Base-by-base conservation (phyloP, 768 basidiomycete species). In the Boletus reticulatus region DNA sequence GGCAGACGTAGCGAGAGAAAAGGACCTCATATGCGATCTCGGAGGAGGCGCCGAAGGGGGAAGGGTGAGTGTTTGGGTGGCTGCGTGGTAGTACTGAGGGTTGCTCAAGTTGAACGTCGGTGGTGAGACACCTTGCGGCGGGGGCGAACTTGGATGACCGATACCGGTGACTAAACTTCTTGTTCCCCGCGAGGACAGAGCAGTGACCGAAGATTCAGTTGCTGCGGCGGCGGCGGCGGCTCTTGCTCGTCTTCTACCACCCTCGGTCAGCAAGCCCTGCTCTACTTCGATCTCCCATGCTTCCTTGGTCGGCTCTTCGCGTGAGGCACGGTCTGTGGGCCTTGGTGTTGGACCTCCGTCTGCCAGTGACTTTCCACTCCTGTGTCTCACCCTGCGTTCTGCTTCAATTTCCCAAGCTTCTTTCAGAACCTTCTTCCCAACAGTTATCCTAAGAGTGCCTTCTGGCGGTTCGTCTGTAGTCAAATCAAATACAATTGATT, bases 231-330 rank as follows among this genome's bases (percentile, higher is more conserved):
- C 61, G 0, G 57, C 65, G 1, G 50, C 57, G 14, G 84, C 86
- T 55, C 84, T 75, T 20, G 84, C 84, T 19, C 87, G 79, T 36
- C 88, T 75, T 60, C 79, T 81, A 17, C 84, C 88, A 19, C 88
- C 90, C 62, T 91, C 91, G 0, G 88, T 88, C 31, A 87, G 65
- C 46, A 91, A 66, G 1, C 88, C 88, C 56, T 84, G 84, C 63
- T 91, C 88, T 1, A 86, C 87, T 56, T 89, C 88, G 31, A 88
- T 77, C 60, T 92, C 90, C 89, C 89, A 91, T n/a, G 77, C 67
- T 63, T 91, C 90, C 63, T 88, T 90, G 12, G 75, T 63, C 0
- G 78, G 69, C 42, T 75, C 78, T 48, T 64, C 53, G 29, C 19
- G 55, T 17, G 50, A 38, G 32, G 10, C 45, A 37, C 10, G 52